Conservation (phyloP, 441 rosid genomes). For the Brassica hybrid region DNA sequence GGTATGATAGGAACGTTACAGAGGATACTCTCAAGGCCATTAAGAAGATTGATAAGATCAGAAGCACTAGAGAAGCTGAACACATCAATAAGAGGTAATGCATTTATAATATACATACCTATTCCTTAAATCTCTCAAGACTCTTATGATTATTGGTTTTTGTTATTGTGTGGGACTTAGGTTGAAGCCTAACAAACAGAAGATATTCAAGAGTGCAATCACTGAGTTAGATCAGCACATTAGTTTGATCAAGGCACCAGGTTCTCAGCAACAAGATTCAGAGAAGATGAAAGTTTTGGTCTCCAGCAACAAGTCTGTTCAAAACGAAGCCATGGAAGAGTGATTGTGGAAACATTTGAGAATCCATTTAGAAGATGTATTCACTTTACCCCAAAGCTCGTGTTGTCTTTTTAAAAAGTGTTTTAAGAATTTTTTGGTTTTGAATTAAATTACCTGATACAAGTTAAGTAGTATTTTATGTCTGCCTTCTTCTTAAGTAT, state of each 20-base stretch:
- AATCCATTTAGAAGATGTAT: constrained; percentile 5
- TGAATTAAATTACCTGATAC: not conserved
- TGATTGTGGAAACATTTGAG: constrained; percentile 37
- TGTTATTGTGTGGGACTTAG: constrained; percentile 44
- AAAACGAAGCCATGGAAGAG: constrained; percentile 79
- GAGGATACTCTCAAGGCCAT: constrained; percentile 73
- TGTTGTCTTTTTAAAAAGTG: not conserved
- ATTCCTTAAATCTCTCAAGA: not conserved
- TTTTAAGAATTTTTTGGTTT: not conserved
- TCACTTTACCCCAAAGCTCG: constrained; percentile 14
- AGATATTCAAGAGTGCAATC: constrained; percentile 34
- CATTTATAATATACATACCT: too few species aligned
- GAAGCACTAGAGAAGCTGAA: constrained; percentile 52
- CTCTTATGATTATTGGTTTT: not conserved
- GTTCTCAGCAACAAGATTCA: constrained; percentile 44
- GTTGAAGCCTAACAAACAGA: constrained; percentile 55
- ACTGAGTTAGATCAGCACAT: constrained; percentile 60
- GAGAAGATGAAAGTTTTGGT: constrained; percentile 69
- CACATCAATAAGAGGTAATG: constrained; percentile 64
- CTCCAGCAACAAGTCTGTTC: constrained; percentile 39
- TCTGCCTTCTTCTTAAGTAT: not conserved
- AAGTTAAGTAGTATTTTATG: not conserved
- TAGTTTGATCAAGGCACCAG: constrained; percentile 59
- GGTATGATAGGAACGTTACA: constrained; percentile 81
- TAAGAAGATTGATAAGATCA: constrained; percentile 80